Evolutionary conservation across 257 asterid genomes (phyloP).

Genomic region (Nicotiana benthamiana): DNA sequence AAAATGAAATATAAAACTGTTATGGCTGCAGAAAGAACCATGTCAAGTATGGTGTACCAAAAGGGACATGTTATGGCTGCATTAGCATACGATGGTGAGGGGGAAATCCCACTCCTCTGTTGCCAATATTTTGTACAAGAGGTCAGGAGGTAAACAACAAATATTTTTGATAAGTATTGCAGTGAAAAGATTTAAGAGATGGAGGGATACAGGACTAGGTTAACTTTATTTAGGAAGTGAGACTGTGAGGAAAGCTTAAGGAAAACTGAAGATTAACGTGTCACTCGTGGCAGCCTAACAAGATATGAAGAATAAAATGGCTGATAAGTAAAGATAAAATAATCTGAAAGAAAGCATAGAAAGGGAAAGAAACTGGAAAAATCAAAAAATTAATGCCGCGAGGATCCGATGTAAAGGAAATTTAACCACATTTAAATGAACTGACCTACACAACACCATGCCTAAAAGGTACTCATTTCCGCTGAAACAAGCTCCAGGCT

Average conservation of each 20-base stretch:
- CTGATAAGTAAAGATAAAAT: conserved; percentile 22
- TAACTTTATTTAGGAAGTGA: neutral
- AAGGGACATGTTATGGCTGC: neutral
- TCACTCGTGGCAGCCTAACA: conserved; percentile 23
- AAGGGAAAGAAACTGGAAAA: conserved; percentile 29
- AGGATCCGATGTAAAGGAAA: conserved; percentile 40
- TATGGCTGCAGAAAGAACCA: neutral
- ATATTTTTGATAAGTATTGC: neutral
- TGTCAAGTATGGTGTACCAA: neutral
- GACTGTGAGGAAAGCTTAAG: neutral
- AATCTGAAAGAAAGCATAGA: conserved; percentile 34
- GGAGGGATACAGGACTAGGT: neutral
- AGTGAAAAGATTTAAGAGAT: neutral
- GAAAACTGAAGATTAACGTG: conserved; percentile 2
- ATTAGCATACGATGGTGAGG: neutral
- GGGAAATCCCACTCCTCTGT: neutral
- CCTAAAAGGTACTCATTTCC: conserved; percentile 78
- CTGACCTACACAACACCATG: conserved; percentile 91
- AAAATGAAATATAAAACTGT: neutral
- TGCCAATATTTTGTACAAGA: neutral
- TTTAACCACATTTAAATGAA: conserved; percentile 45
- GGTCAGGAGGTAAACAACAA: neutral
- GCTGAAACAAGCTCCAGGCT: conserved; percentile 88
- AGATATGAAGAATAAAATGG: conserved; percentile 18
- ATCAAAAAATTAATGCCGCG: conserved; percentile 33